phyloP scores from a whole-genome alignment of 2,329 filamentous ascomycete genomes.

The Cytospora piceae region DNA sequence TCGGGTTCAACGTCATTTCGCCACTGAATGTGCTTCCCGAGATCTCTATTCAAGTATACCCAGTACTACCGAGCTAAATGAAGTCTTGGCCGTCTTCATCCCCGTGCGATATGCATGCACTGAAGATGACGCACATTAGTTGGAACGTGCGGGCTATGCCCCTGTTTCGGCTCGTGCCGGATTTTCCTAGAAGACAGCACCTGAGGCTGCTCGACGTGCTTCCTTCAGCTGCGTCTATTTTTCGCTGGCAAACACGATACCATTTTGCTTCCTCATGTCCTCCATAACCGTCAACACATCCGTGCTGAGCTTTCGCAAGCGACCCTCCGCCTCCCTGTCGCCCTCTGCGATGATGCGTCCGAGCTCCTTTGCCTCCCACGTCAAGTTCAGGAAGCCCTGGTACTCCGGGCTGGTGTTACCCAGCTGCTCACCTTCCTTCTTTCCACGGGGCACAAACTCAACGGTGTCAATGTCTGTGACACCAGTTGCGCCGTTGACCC shows the following conservation, averaged over 20 bases:
- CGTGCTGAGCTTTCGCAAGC: constrained; percentile 19
- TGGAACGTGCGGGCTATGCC: no score
- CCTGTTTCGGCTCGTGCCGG: background rate
- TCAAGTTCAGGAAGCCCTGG: constrained; percentile 26
- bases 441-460: constrained; percentile 23
- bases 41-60: no score
- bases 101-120: background rate
- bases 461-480: constrained; percentile 28
- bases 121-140: background rate
- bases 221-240: background rate
- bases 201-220: no score
- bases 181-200: no score
- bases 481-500: constrained; percentile 25
- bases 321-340: constrained; percentile 20
- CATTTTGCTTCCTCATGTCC: constrained; percentile 28
- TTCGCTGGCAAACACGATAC: constrained; percentile 25
- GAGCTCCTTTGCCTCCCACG: constrained; percentile 27
- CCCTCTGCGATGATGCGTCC: constrained; percentile 19
- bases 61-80: no score
- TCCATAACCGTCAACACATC: constrained; percentile 28
- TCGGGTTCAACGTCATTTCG: constrained; percentile 10
- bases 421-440: constrained; percentile 27
- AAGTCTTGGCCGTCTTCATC: background rate
- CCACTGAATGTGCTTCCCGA: constrained; percentile 10
- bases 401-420: constrained; percentile 25